Evolutionary conservation across 805 yeast species (phyloP).

Genomic region (Kodamaea leandrae): DNA sequence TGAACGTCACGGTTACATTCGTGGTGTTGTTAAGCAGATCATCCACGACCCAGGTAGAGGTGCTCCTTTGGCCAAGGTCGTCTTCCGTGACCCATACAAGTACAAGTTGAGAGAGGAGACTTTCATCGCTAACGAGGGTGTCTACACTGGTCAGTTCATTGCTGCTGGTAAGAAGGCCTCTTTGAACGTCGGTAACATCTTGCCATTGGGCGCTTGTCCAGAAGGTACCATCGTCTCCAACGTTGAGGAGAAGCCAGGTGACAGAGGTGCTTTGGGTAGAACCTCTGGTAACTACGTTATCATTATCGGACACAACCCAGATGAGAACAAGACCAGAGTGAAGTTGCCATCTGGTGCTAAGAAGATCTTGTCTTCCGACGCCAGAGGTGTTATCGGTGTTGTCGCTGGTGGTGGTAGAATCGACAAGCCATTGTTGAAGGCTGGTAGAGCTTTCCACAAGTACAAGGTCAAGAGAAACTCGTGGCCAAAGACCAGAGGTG

Average conservation of each 20-base stretch:
- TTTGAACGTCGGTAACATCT: constrained; percentile 93
- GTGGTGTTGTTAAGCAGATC: constrained; percentile 98
- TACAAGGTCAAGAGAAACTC: constrained; percentile 99
- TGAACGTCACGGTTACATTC: constrained; percentile 99
- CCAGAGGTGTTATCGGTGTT: constrained; percentile 99
- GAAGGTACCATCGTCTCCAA: constrained; percentile 73
- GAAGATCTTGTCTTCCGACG: constrained; percentile 91
- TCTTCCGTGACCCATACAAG: constrained; percentile 99
- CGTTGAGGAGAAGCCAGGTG: constrained; percentile 82
- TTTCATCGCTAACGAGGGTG: constrained; percentile 99
- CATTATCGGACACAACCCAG: constrained; percentile 98
- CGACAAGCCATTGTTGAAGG: constrained; percentile 99
- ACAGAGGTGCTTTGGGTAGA: constrained; percentile 99
- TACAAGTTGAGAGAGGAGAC: constrained; percentile 97
- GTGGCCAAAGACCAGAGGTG: constrained; percentile 99
- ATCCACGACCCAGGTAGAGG: constrained; percentile 99
- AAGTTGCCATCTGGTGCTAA: constrained; percentile 99
- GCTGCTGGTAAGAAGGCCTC: constrained; percentile 99
- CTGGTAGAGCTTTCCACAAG: constrained; percentile 99
- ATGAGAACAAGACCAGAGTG: constrained; percentile 98
- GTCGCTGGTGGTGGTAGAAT: constrained; percentile 99
- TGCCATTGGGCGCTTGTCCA: constrained; percentile 96
- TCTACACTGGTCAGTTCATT: constrained; percentile 98
- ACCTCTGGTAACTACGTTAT: constrained; percentile 99
- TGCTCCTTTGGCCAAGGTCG: constrained; percentile 96